Percentiles rank a stretch among this genome's conserved stretches.
These are phyloP conservation scores for Candida coquimbonensis DNA, from an alignment of 805 yeast species.

Conservation along the genomic window DNA sequence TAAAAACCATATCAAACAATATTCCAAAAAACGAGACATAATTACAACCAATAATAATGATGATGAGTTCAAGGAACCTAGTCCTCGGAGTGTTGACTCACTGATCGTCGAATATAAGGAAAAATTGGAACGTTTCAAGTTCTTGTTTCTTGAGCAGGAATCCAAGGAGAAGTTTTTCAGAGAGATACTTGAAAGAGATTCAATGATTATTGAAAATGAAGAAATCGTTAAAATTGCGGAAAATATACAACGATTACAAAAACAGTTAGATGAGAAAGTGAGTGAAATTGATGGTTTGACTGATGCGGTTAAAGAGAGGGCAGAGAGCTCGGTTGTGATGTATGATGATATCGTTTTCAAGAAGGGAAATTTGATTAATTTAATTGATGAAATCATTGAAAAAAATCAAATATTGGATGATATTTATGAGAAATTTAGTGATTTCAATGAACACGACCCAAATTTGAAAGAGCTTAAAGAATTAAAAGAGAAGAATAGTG, in stretches of 20 bases:
- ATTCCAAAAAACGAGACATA: neutral
- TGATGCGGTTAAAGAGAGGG: neutral
- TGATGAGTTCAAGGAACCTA: constrained; percentile 5
- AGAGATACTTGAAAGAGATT: constrained; percentile 33
- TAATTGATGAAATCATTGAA: constrained; percentile 1
- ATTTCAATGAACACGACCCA: constrained; percentile 6
- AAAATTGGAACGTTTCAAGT: constrained; percentile 47
- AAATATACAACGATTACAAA: constrained; percentile 22
- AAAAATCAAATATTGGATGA: constrained; percentile 6
- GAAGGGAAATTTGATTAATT: neutral
- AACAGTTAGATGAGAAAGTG: constrained; percentile 21
- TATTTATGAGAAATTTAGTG: constrained; percentile 12
- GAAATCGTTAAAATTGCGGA: constrained; percentile 28
- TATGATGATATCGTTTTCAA: constrained; percentile 3
- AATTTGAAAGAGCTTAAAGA: constrained; percentile 12
- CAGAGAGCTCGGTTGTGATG: neutral
- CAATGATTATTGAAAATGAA: constrained; percentile 23
- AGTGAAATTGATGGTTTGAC: constrained; percentile 8
- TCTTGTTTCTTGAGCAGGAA: constrained; percentile 64
- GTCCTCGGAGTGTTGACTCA: constrained; percentile 29
- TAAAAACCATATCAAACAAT: neutral
- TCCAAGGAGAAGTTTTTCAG: constrained; percentile 62
- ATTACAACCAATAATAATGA: neutral
- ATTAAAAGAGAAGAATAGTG: neutral
- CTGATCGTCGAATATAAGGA: constrained; percentile 29